Conservation (phyloP, 2,329 filamentous ascomycete genomes). For the Diaporthe sp. region DNA sequence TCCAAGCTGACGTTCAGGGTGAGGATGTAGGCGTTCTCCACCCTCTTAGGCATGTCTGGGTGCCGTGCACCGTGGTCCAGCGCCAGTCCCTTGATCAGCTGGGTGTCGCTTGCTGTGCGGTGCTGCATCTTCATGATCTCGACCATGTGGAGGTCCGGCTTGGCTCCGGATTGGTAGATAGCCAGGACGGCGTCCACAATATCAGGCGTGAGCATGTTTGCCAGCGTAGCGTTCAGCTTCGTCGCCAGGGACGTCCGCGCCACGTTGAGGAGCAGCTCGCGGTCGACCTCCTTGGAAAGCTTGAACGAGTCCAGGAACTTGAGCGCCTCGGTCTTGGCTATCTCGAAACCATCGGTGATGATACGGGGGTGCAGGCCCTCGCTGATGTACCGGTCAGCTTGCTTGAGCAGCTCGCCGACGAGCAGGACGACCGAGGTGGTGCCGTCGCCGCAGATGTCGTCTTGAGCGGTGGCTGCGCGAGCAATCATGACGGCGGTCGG, state of each 20-base stretch:
- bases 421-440: slow-evolving; percentile 96
- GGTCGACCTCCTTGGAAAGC: slow-evolving; percentile 85
- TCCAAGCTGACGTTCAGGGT: slow-evolving; percentile 97
- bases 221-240: slow-evolving; percentile 90
- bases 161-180: slow-evolving; percentile 88
- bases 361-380: slow-evolving; percentile 97
- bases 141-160: slow-evolving; percentile 98
- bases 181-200: slow-evolving; percentile 97
- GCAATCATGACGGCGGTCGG: slow-evolving; percentile 91
- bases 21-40: slow-evolving; percentile 95
- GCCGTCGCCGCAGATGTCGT: slow-evolving; percentile 97
- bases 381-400: slow-evolving; percentile 94
- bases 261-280: slow-evolving; percentile 92
- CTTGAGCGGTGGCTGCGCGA: slow-evolving; percentile 91
- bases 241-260: slow-evolving; percentile 94
- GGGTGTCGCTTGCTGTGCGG: slow-evolving; percentile 93
- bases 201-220: slow-evolving; percentile 89
- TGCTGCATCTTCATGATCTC: slow-evolving; percentile 99
- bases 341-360: slow-evolving; percentile 97
- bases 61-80: slow-evolving; percentile 96
- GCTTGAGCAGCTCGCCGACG: slow-evolving; percentile 96
- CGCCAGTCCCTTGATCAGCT: slow-evolving; percentile 91
- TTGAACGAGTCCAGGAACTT: slow-evolving; percentile 98
- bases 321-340: slow-evolving; percentile 91
- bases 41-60: slow-evolving; percentile 96